These are phyloP conservation scores for Trametes polyzona DNA, from an alignment of 1,284 basidiomycete genomes.

Conservation along the genomic window DNA sequence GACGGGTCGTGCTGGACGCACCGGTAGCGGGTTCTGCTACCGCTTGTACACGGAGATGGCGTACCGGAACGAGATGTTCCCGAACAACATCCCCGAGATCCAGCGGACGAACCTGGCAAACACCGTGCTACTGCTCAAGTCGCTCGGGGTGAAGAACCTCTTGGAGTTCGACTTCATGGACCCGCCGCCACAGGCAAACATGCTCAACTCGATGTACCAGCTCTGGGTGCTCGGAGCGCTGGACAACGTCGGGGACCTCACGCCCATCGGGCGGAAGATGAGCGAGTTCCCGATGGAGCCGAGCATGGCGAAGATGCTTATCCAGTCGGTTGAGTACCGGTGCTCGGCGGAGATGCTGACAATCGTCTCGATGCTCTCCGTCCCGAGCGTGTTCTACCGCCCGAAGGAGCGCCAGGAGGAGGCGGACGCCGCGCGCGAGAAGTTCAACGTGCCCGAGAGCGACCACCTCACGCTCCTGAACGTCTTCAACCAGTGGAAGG, in stretches of 20 bases:
- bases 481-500: conserved; percentile 98
- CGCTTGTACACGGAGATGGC: conserved; percentile 97
- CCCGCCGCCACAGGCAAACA: conserved; percentile 95
- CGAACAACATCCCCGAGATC: conserved; percentile 96
- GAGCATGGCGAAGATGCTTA: conserved; percentile 97
- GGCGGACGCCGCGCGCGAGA: conserved; percentile 94
- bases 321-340: conserved; percentile 90
- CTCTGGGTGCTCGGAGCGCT: conserved; percentile 98
- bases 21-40: conserved; percentile 96
- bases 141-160: conserved; percentile 98
- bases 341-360: conserved; percentile 97
- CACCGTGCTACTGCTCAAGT: conserved; percentile 95
- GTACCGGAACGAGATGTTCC: conserved; percentile 97
- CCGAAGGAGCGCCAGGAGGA: conserved; percentile 96
- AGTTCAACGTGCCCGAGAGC: conserved; percentile 98
- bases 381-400: conserved; percentile 95
- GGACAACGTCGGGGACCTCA: conserved; percentile 97
- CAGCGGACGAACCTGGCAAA: conserved; percentile 94
- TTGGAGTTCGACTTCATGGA: conserved; percentile 99
- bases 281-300: conserved; percentile 99
- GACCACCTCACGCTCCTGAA: conserved; percentile 96
- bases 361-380: conserved; percentile 98
- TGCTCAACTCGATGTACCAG: conserved; percentile 98
- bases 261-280: conserved; percentile 93
- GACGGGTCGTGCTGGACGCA: conserved; percentile 94